Base-by-base conservation (phyloP, 163 green algal species). In the Chlorella variabilis region DNA sequence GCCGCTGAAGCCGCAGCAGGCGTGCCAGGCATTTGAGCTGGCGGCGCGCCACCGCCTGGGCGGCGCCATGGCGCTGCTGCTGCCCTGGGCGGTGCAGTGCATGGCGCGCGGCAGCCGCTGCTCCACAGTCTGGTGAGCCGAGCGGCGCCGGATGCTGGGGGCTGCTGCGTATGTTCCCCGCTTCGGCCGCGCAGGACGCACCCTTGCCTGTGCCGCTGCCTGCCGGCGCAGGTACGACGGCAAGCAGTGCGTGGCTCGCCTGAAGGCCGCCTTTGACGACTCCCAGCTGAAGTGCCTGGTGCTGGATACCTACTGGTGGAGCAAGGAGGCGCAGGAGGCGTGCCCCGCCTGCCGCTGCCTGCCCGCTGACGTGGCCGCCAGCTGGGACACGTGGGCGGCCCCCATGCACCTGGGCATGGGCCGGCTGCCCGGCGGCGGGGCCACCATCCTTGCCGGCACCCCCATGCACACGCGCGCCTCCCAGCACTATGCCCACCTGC, bases 251-350 rank as follows among this genome's bases (percentile, higher is more conserved):
- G 70, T 54, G 54, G 34, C 6, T 29, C 73, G 73, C 4, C 54
- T 80, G 23, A n/a, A 41, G 27, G 73, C 73, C 13, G 73, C 73
- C n/a, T 70, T 70, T 39, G 59, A 69, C 9, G 73, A 80, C 38
- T 23, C 13, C 13, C 54, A 80, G 54, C 73, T 80, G 13, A 80
- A 80, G 38, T 54, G 36, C 38, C 73, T 80, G 36, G 39, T 59
- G 18, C 56, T 80, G 56, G 73, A 80, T 7, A 56, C 73, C 17
- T 80, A 58, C 38, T 80, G 73, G 73, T 80, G 73, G 73, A 80
- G 73, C 73, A 27, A 56, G 17, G 54, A 80, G 36, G 54, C n/a
- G 41, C 67, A 75, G 23, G 65, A 73, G 65, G 38, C 23, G 2
- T 73, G 65, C 38, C 15, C 56, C 27, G 18, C 54, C 56, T 80